Evolutionary conservation across 2,329 filamentous ascomycete genomes (phyloP).

Genomic region (Colletotrichum caudatum): DNA sequence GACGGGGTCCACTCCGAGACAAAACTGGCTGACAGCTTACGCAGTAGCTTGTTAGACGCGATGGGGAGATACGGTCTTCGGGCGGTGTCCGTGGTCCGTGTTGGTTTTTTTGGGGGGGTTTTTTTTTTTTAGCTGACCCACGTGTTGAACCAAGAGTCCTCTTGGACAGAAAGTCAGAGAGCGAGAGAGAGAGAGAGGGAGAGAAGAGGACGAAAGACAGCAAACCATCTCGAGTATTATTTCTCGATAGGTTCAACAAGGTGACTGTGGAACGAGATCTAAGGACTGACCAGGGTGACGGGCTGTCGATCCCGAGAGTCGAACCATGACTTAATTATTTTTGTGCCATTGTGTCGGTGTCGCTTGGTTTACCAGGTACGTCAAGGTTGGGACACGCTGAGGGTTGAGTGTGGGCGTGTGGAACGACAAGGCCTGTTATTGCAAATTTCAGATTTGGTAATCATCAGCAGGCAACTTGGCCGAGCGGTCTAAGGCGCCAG

Average conservation of each 20-base stretch:
- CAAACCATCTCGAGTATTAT: no score
- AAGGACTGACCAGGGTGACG: background rate
- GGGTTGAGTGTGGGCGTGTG: no score
- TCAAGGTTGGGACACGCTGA: background rate
- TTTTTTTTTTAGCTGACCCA: background rate
- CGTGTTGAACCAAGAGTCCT: background rate
- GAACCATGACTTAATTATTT: background rate
- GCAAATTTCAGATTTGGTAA: fast-evolving
- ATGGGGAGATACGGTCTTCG: background rate
- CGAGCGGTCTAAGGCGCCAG: conserved; percentile 42
- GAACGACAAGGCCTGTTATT: fast-evolving
- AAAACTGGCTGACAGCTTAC: background rate
- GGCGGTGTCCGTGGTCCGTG: background rate
- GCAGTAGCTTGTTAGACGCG: background rate
- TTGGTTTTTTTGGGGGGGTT: no score
- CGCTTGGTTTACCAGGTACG: no score
- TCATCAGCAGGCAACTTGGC: conserved; percentile 34
- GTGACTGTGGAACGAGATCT: background rate
- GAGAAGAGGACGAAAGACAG: background rate
- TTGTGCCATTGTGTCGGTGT: background rate
- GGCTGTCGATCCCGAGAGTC: conserved; percentile 9
- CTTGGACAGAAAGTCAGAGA: background rate
- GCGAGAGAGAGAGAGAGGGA: background rate
- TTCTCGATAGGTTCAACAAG: no score
- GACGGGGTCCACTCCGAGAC: conserved; percentile 7